phyloP scores from a whole-genome alignment of 2,329 filamentous ascomycete species.

The Fusarium sp. region DNA sequence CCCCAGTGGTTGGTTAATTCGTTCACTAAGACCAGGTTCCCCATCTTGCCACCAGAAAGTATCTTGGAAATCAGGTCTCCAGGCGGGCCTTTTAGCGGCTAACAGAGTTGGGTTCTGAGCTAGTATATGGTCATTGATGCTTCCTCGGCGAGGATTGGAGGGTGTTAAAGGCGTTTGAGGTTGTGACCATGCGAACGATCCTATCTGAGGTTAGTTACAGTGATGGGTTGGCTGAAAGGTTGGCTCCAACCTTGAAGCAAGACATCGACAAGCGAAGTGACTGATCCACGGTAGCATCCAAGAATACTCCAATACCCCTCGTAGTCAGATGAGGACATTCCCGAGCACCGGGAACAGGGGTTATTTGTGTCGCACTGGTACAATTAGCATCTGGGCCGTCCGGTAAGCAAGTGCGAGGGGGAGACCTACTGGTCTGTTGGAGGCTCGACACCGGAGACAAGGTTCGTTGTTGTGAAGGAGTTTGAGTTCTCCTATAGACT shows the following conservation, averaged over 20 bases:
- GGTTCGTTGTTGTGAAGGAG: constrained; percentile 62
- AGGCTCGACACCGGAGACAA: constrained; percentile 65
- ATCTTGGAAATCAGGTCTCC: constrained; percentile 66
- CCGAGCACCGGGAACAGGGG: constrained; percentile 63
- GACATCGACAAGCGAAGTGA: constrained; percentile 62
- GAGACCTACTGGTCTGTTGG: constrained; percentile 60
- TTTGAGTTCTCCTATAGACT: constrained; percentile 69
- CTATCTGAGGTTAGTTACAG: constrained; percentile 50
- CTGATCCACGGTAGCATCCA: constrained; percentile 65
- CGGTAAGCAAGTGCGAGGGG: neutral
- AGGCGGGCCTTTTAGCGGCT: constrained; percentile 58
- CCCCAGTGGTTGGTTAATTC: constrained; percentile 29
- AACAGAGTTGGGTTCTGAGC: constrained; percentile 59
- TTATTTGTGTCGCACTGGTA: constrained; percentile 65
- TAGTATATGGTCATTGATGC: constrained; percentile 66
- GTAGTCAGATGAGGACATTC: constrained; percentile 53
- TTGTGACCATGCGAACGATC: constrained; percentile 62
- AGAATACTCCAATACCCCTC: constrained; percentile 63
- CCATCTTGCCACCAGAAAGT: constrained; percentile 69
- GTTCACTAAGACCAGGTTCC: constrained; percentile 56
- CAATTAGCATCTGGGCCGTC: constrained; percentile 26
- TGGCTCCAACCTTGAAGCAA: constrained; percentile 63
- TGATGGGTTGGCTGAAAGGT: neutral
- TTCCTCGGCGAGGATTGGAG: constrained; percentile 62
- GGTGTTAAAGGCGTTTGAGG: constrained; percentile 65